A percentile compares a stretch with the other conserved stretches of the same genome.
Evolutionary conservation across 768 basidiomycete genomes (phyloP).

Genomic region (Imleria badia): DNA sequence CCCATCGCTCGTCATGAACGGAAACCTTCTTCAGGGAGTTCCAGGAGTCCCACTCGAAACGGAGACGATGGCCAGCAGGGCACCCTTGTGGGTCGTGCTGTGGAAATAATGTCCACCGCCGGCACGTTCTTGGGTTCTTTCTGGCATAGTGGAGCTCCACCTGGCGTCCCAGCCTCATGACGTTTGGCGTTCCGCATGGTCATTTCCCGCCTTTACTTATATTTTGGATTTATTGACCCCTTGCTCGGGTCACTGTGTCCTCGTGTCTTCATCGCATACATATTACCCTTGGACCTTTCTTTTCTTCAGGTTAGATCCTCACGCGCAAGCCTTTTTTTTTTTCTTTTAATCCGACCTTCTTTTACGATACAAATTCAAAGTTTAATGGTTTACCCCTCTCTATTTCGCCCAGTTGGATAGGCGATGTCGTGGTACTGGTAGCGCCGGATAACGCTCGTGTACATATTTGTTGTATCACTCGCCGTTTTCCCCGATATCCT

Average conservation of each 20-base stretch:
- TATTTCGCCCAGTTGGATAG: slow-evolving; percentile 4
- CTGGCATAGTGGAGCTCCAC: slow-evolving; percentile 40
- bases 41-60: slow-evolving; percentile 27
- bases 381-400: slow-evolving; percentile 22
- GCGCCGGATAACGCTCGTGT: slow-evolving; percentile 17
- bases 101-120: slow-evolving; percentile 78
- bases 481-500: slow-evolving; percentile 18
- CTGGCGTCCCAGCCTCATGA: slow-evolving; percentile 24
- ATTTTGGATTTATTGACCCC: slow-evolving; percentile 31
- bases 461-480: slow-evolving; percentile 29
- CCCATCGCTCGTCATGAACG: slow-evolving; percentile 14
- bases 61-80: slow-evolving; percentile 34
- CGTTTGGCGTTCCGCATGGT: background rate
- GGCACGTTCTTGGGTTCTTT: slow-evolving; percentile 71
- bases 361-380: slow-evolving; percentile 24
- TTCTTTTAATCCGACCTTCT: slow-evolving; percentile 8
- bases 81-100: slow-evolving; percentile 59
- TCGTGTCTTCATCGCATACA: slow-evolving; percentile 15
- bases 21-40: slow-evolving; percentile 16
- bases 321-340: slow-evolving; percentile 3
- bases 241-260: slow-evolving; percentile 18
- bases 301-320: slow-evolving; percentile 13
- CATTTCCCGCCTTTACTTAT: slow-evolving; percentile 30
- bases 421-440: slow-evolving; percentile 4
- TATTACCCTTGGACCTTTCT: slow-evolving; percentile 27